Conservation (phyloP, 345 rosid species). For the Melaleuca alternifolia region DNA sequence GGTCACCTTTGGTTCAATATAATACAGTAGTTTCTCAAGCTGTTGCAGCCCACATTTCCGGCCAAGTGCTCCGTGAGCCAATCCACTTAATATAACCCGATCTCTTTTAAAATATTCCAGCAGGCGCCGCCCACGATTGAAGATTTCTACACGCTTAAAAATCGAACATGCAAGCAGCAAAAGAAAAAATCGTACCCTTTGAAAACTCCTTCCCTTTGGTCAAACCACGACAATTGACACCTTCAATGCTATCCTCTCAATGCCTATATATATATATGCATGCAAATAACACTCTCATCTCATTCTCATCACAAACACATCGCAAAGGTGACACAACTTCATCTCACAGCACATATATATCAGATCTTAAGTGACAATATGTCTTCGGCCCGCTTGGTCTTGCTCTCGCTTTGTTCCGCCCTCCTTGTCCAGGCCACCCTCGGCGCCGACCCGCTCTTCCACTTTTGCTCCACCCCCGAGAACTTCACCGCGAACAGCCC, state of each 20-base stretch:
- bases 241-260: background rate
- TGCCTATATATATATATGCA: background rate
- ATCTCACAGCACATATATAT: background rate
- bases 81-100: background rate
- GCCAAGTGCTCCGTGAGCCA: background rate
- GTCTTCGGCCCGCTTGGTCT: slow-evolving; percentile 2
- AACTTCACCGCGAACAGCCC: slow-evolving; percentile 20
- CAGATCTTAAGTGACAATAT: background rate
- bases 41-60: background rate
- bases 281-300: background rate
- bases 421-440: slow-evolving; percentile 15
- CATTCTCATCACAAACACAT: background rate
- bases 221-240: background rate
- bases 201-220: background rate
- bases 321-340: background rate
- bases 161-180: background rate
- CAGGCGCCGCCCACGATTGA: background rate
- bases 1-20: background rate
- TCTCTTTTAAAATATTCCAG: background rate
- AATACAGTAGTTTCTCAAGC: background rate
- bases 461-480: slow-evolving; percentile 21
- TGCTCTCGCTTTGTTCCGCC: slow-evolving; percentile 1
- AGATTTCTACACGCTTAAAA: background rate
- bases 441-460: slow-evolving; percentile 23
- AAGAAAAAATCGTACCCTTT: background rate